Evolutionary conservation across 2,329 filamentous ascomycete species (phyloP).

Genomic region (Penicillium thymicola): DNA sequence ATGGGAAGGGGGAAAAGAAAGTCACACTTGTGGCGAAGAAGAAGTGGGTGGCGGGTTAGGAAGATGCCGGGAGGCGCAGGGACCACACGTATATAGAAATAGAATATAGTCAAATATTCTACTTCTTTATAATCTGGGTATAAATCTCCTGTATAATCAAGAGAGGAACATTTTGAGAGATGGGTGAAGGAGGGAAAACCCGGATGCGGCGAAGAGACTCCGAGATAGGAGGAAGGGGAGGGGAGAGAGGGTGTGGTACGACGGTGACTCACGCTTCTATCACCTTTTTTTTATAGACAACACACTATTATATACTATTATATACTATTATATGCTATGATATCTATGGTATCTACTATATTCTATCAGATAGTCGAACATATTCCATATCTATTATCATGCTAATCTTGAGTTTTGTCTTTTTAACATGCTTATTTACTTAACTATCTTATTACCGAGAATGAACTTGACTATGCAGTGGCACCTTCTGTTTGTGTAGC

Average conservation of each 20-base stretch:
- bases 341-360: background rate
- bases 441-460: background rate
- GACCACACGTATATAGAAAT: constrained; percentile 3
- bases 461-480: background rate
- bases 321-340: background rate
- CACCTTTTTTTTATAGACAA: background rate
- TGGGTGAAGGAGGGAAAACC: background rate
- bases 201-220: constrained; percentile 10
- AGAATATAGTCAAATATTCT: constrained; percentile 11
- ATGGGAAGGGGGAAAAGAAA: constrained; percentile 3
- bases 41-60: constrained; percentile 15
- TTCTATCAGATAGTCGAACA: background rate
- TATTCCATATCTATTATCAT: background rate
- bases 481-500: background rate
- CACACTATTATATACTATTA: background rate
- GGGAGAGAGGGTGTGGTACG: background rate
- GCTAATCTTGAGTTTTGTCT: background rate
- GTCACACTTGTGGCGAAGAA: constrained; percentile 18
- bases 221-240: constrained; percentile 5
- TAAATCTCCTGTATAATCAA: background rate
- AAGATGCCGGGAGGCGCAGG: constrained; percentile 6
- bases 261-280: constrained; percentile 6
- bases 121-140: background rate
- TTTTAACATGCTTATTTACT: background rate
- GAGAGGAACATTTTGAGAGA: background rate